Evolutionary conservation across 768 basidiomycete species (phyloP), one percentile per base, ranked within the genome.

Genomic region (Brasilioporus rufonigricans): DNA sequence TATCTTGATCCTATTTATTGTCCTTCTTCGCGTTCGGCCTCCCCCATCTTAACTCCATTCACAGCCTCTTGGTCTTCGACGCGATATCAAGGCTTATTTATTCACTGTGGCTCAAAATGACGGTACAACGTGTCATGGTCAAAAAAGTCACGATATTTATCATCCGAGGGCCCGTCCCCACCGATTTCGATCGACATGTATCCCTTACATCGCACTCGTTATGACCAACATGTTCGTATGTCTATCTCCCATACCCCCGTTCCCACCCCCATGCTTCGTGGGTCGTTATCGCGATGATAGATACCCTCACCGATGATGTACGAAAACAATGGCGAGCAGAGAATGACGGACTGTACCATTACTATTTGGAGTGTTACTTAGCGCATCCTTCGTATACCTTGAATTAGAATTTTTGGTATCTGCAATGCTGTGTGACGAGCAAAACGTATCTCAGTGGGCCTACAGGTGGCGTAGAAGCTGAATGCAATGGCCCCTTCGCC

Each of bases 391-490:
- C 70, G 68, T 69, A 69, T 69, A 71, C 69, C 70, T 68, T 59
- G 67, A 70, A 69, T 50, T 71, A 71, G 67, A 68, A 64, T 61
- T 71, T 68, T 67, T 71, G 67, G 53, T 55, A 55, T 51, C 29
- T 41, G 14, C 49, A 31, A n/a, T 31, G 14, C 18, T 51, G 44
- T 4, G 48, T 21, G 51, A 36, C 39, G 45, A 40, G 43, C 27
- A 18, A 57, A 47, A 24, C 12, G 31, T 11, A 27, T 2, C 10
- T 41, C 52, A 13, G 29, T 53, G 52, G 12, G 19, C n/a, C 26
- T 45, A 39, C 21, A 36, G 21, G 62, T 61, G 65, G 59, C 57
- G 60, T 39, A 32, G 16, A 11, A 35, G 29, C 54, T 48, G 50
- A 63, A 52, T 49, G 10, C 9, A 44, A 35, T 27, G 29, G 36